Conservation (phyloP, 331 rosid genomes). For the Erythrophleum ivorense region DNA sequence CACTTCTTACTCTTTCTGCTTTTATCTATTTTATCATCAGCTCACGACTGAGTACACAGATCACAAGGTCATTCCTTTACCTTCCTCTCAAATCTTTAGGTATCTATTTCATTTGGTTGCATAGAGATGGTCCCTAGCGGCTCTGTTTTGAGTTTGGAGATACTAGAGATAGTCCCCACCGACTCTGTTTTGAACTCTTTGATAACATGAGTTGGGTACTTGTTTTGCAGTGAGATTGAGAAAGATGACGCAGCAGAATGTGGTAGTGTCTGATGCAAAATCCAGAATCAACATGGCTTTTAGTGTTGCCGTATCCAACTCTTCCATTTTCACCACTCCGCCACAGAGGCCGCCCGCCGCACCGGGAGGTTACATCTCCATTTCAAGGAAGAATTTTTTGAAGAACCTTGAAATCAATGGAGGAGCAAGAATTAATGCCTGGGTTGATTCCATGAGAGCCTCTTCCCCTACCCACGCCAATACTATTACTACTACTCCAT, state of each 20-base stretch:
- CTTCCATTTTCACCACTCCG: slow-evolving; percentile 45
- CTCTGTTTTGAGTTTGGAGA: neutral
- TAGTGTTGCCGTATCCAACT: slow-evolving; percentile 31
- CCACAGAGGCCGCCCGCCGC: slow-evolving; percentile 55
- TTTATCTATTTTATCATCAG: neutral
- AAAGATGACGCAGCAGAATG: slow-evolving; percentile 79
- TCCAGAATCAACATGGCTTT: slow-evolving; percentile 46
- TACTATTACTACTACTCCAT: slow-evolving; percentile 39
- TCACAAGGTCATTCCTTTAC: neutral
- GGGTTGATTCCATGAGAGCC: slow-evolving; percentile 89
- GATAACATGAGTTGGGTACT: neutral
- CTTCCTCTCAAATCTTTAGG: neutral
- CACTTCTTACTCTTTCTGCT: neutral
- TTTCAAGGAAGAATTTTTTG: slow-evolving; percentile 54
- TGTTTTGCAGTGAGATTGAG: slow-evolving; percentile 33
- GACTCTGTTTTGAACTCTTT: no score
- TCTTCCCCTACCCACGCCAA: slow-evolving; percentile 76
- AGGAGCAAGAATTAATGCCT: slow-evolving; percentile 59
- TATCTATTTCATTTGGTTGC: neutral
- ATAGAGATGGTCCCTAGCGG: no score
- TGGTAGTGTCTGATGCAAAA: slow-evolving; percentile 55
- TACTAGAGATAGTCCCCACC: no score
- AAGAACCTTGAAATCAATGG: slow-evolving; percentile 69
- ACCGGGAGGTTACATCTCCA: slow-evolving; percentile 58
- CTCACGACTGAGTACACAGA: neutral